A percentile compares a stretch with the other conserved stretches of the same genome.
These are phyloP conservation scores for Eucalyptus dawsonii DNA, from an alignment of 345 rosid species.

Conservation along the genomic window DNA sequence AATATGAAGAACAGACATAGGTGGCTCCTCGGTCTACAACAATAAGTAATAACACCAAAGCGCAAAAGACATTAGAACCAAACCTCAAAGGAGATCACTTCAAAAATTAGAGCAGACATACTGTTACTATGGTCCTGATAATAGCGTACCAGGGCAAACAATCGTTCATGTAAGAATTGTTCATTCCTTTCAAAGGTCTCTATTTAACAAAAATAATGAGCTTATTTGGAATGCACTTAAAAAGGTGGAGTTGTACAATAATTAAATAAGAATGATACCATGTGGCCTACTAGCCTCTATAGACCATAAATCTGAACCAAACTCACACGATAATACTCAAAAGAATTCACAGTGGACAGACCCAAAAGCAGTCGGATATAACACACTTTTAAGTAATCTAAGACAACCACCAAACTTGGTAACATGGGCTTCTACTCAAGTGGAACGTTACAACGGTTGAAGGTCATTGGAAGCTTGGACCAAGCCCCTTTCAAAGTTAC, in stretches of 20 bases:
- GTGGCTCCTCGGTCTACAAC: conserved; percentile 51
- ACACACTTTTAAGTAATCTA: not conserved
- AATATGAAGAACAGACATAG: conserved; percentile 64
- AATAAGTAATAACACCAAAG: not conserved
- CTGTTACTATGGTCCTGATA: not conserved
- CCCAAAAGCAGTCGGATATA: not conserved
- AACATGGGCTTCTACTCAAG: not conserved
- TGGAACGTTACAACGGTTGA: not conserved
- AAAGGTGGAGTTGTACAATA: not conserved
- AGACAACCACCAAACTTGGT: not conserved
- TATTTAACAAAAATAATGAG: not conserved
- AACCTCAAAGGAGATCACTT: not conserved
- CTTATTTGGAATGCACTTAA: not conserved
- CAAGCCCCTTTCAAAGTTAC: not conserved
- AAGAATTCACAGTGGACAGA: not conserved
- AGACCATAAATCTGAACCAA: not conserved
- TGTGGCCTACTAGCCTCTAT: not conserved
- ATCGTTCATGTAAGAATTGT: not conserved
- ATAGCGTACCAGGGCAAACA: not conserved
- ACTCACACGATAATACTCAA: not conserved
- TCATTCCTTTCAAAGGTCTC: not conserved
- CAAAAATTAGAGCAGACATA: not conserved
- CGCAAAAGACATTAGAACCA: not conserved
- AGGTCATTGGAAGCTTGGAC: not conserved
- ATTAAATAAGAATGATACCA: not conserved